phyloP scores from a whole-genome alignment of 768 basidiomycete genomes.

The Tylopilus felleus region DNA sequence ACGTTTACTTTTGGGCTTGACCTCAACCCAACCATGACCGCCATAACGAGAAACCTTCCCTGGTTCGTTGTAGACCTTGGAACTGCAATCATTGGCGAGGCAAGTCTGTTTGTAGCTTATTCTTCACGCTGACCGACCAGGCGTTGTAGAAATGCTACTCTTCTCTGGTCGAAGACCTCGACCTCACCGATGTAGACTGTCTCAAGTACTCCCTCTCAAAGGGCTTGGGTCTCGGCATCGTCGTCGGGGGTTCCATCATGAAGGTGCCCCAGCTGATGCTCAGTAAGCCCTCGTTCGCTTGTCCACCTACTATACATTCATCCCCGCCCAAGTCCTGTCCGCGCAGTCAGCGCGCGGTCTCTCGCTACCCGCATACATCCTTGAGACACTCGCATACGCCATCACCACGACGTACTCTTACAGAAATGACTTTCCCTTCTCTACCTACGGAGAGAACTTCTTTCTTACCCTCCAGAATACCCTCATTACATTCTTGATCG shows the following conservation, averaged over 20 bases:
- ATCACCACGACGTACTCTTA: constrained; percentile 88
- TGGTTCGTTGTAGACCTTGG: constrained; percentile 81
- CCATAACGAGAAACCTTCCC: constrained; percentile 81
- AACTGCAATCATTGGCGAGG: constrained; percentile 78
- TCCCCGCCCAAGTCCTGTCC: constrained; percentile 49
- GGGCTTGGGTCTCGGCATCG: constrained; percentile 88
- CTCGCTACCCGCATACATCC: constrained; percentile 78
- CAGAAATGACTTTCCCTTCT: constrained; percentile 87
- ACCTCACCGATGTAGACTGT: constrained; percentile 75
- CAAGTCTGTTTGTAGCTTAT: constrained; percentile 27
- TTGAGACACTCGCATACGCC: constrained; percentile 89
- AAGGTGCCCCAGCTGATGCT: constrained; percentile 93
- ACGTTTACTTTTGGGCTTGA: background rate
- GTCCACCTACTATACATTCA: background rate
- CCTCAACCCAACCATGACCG: constrained; percentile 48
- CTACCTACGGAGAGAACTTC: constrained; percentile 95
- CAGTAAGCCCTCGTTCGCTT: constrained; percentile 44
- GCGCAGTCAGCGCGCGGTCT: constrained; percentile 82
- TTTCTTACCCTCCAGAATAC: constrained; percentile 90
- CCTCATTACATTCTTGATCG: constrained; percentile 84
- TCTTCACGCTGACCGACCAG: background rate
- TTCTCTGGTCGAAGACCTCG: constrained; percentile 81
- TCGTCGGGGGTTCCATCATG: constrained; percentile 90
- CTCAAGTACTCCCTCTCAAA: constrained; percentile 92
- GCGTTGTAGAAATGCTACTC: constrained; percentile 80